Conservation (phyloP, 176 grass and related monocot species). For the Aegilops tauschii region DNA sequence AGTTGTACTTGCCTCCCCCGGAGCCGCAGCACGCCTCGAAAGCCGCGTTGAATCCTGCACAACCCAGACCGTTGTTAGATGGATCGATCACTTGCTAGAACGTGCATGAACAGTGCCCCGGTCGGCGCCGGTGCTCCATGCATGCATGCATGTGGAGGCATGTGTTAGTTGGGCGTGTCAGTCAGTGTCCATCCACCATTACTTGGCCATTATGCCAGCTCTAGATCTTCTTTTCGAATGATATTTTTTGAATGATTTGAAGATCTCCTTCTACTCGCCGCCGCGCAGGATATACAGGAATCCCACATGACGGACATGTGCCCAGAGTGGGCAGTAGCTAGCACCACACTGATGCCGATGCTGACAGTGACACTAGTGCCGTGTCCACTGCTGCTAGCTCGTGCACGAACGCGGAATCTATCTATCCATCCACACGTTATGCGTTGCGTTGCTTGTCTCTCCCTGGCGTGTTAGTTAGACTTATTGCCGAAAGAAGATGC, state of each 20-base stretch:
- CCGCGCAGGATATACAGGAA: neutral
- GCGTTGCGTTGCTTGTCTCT: neutral
- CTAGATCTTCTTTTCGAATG: too few species aligned
- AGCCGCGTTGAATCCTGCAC: slow-evolving; percentile 46
- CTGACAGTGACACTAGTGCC: neutral
- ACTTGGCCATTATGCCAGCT: neutral
- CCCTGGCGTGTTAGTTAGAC: neutral
- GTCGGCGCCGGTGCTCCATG: neutral
- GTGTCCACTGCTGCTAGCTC: neutral
- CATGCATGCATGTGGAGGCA: too few species aligned
- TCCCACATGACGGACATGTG: neutral
- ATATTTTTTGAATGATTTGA: neutral
- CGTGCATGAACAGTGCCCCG: neutral
- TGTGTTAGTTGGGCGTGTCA: too few species aligned
- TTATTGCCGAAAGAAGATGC: neutral
- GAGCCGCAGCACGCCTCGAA: slow-evolving; percentile 58
- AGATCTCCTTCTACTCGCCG: too few species aligned
- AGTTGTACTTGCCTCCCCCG: slow-evolving; percentile 58
- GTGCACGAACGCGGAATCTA: neutral
- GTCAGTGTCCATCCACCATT: neutral
- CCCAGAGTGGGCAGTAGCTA: neutral
- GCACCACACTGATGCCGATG: neutral
- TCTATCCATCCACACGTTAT: neutral
- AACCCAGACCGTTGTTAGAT: neutral
- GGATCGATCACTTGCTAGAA: too few species aligned